Conservation (phyloP, 441 rosid species). For the Arabidopsis lyrata region DNA sequence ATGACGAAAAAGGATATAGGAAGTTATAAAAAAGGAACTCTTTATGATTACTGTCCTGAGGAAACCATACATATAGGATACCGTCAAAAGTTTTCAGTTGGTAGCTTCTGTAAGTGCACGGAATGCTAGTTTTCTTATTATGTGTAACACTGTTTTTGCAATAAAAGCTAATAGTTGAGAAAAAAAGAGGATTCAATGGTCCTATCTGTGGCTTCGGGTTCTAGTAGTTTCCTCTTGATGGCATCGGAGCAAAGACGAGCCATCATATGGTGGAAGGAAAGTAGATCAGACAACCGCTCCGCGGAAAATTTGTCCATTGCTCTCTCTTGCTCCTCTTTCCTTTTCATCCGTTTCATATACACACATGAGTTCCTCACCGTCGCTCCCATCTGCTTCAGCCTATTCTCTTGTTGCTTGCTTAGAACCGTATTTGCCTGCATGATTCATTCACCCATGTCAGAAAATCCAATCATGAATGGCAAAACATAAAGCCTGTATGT, state of each 20-base stretch:
- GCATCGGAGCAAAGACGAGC: slow-evolving; percentile 55
- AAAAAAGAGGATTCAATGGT: slow-evolving; percentile 8
- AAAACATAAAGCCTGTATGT: neutral
- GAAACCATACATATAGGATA: slow-evolving; percentile 34
- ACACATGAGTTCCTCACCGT: slow-evolving; percentile 60
- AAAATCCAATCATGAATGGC: slow-evolving; percentile 10
- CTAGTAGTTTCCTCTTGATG: slow-evolving; percentile 60
- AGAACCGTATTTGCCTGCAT: slow-evolving; percentile 55
- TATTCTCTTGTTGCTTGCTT: slow-evolving; percentile 64
- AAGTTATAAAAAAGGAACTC: slow-evolving; percentile 20
- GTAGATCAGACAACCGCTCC: slow-evolving; percentile 53
- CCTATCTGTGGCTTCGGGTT: slow-evolving; percentile 37
- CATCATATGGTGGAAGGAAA: slow-evolving; percentile 63
- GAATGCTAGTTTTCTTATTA: slow-evolving; percentile 15
- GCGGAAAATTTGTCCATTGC: slow-evolving; percentile 57
- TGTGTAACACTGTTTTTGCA: slow-evolving; percentile 26
- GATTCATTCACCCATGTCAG: slow-evolving; percentile 25
- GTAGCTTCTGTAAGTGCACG: slow-evolving; percentile 19
- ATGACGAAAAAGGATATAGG: slow-evolving; percentile 30
- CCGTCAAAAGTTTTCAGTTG: neutral
- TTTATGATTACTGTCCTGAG: slow-evolving; percentile 12
- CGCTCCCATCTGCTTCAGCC: slow-evolving; percentile 71
- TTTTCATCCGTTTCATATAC: slow-evolving; percentile 52
- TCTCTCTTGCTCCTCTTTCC: slow-evolving; percentile 55
- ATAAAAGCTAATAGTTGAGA: slow-evolving; percentile 37